Conservation (phyloP, 2,329 filamentous ascomycete genomes). For the Penicillium sp. region DNA sequence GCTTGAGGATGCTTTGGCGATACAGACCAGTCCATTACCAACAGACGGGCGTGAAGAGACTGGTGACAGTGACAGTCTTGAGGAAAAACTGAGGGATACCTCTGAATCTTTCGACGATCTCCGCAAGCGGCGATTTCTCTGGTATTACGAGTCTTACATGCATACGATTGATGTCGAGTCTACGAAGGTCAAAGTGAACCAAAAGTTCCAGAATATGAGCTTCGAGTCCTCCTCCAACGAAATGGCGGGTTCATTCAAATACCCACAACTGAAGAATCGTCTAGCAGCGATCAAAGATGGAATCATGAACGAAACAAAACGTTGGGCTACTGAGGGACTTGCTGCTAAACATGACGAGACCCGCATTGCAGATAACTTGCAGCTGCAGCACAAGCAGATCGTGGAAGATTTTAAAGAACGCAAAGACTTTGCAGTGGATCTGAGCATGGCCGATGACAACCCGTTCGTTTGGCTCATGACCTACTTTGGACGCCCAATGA, state of each 20-base stretch:
- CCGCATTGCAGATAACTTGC: constrained; percentile 75
- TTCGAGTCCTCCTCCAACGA: constrained; percentile 74
- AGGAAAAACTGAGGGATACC: constrained; percentile 51
- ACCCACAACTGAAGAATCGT: constrained; percentile 66
- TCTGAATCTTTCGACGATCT: constrained; percentile 89
- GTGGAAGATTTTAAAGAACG: constrained; percentile 68
- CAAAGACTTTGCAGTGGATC: constrained; percentile 66
- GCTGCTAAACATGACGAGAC: constrained; percentile 61
- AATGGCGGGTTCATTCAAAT: constrained; percentile 87
- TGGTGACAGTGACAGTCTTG: constrained; percentile 34
- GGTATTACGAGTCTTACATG: constrained; percentile 91
- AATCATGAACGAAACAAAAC: constrained; percentile 66
- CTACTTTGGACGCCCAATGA: constrained; percentile 89
- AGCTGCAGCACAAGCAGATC: constrained; percentile 80
- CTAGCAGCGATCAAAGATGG: constrained; percentile 64
- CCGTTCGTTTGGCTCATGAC: constrained; percentile 87
- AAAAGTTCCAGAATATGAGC: constrained; percentile 73
- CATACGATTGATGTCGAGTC: constrained; percentile 62
- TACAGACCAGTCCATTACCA: constrained; percentile 44
- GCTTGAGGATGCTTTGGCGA: constrained; percentile 71
- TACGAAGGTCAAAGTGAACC: constrained; percentile 59
- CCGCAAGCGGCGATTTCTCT: constrained; percentile 86
- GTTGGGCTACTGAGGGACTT: constrained; percentile 69
- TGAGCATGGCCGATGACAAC: constrained; percentile 74
- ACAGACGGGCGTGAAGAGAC: constrained; percentile 38